Evolutionary conservation across 2,329 filamentous ascomycete species (phyloP).

Genomic region (Xylariaceae sp.): DNA sequence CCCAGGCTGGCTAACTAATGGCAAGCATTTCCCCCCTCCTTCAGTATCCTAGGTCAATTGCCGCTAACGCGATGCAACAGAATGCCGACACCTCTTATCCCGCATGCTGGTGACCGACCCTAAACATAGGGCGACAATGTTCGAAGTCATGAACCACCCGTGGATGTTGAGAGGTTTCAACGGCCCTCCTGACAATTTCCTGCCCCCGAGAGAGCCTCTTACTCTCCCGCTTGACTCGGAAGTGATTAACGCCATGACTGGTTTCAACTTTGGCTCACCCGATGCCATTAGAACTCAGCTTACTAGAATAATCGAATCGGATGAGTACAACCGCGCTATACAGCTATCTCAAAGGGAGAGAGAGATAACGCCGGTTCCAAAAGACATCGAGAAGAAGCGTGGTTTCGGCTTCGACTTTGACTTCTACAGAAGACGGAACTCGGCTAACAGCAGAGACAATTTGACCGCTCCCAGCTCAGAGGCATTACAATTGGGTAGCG

Average conservation of each 20-base stretch:
- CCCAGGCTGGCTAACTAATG: slow-evolving; percentile 84
- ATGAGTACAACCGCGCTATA: slow-evolving; percentile 88
- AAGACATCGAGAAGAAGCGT: slow-evolving; percentile 74
- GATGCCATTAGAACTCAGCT: slow-evolving; percentile 81
- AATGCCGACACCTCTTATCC: slow-evolving; percentile 89
- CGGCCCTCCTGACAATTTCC: slow-evolving; percentile 80
- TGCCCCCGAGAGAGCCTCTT: slow-evolving; percentile 81
- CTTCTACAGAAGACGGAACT: slow-evolving; percentile 94
- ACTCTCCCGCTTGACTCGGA: slow-evolving; percentile 76
- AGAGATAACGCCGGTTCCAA: slow-evolving; percentile 53
- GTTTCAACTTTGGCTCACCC: slow-evolving; percentile 90
- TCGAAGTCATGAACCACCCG: slow-evolving; percentile 89
- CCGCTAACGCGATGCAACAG: slow-evolving; percentile 41
- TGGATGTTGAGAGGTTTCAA: slow-evolving; percentile 95
- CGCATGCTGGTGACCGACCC: slow-evolving; percentile 96
- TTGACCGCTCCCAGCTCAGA: slow-evolving; percentile 80
- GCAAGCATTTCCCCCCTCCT: slow-evolving; percentile 49
- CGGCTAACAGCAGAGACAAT: slow-evolving; percentile 82
- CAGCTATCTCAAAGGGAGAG: slow-evolving; percentile 64
- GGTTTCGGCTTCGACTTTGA: slow-evolving; percentile 93
- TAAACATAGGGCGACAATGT: slow-evolving; percentile 75
- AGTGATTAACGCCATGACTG: slow-evolving; percentile 90
- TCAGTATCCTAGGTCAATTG: slow-evolving; percentile 33
- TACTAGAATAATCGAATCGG: slow-evolving; percentile 81
- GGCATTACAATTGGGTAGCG: slow-evolving; percentile 73